Evolutionary conservation across 441 rosid genomes (phyloP), one percentile per base, ranked within the genome.

Genomic region (Codiaeum variegatum): DNA sequence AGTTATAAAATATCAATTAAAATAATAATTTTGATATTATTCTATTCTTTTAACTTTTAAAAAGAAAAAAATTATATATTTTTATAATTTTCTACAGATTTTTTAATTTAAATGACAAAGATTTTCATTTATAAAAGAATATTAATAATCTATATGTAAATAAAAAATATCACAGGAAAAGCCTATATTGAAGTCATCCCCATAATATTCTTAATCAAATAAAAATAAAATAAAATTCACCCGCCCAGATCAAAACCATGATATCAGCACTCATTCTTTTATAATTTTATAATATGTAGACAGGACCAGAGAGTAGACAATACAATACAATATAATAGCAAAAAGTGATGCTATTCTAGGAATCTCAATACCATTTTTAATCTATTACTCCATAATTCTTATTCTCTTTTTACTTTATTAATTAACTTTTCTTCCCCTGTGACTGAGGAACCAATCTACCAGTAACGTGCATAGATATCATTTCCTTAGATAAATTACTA

Each of bases 201-300:
- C 72, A 74, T 75, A 59, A 67, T 69, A 46, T 46, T 46, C 13
- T 2, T 54, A n/a, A 67, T 64, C 1, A 73, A 62, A 73, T 42
- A 42, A 67, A 8, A 19, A 38, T 6, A 42, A 51, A 11, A 26
- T 55, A 23, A 64, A 71, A 29, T 34, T 69, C 80, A 71, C 80
- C 40, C 77, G 74, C 76, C 74, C 65, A 38, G 40, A 79, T 67
- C 76, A 79, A 79, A 44, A 75, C 46, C 80, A 72, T 65, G 71
- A 76, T 67, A 32, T 62, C 74, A 60, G 66, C 77, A 71, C 75
- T 75, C 70, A 66, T 54, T 78, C 56, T 38, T 49, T 28, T 55
- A 40, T 54, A 26, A 47, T 47, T 15, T 23, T 4, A 54, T 0
- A 7, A 70, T 5, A 47, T 55, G 29, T 0, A 23, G 15, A 55